Base-by-base conservation (phyloP, 164 flowering plant species). In the Magnolia sinica region DNA sequence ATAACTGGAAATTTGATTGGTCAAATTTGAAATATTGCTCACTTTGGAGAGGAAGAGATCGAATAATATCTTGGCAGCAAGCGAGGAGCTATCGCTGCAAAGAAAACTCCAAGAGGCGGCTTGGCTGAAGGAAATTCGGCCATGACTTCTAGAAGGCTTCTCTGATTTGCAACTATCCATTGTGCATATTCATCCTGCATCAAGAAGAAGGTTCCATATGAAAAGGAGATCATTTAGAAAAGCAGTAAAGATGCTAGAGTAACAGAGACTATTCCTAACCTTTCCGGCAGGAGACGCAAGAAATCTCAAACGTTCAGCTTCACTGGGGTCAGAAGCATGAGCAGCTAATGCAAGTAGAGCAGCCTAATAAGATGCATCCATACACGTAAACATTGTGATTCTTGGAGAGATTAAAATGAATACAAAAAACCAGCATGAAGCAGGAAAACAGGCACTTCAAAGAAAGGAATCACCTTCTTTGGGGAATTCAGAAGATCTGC, bases 61-160 rank as follows among this genome's bases (percentile, higher is more conserved):
- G 99, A 96, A 83, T 96, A 96, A 76, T 83, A 96, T 91, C 99
- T 87, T n/a, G 99, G 98, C 87, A 91, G 98, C 85, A 96, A 79
- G 31, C 99, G 97, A 61, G 98, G 98, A 55, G 96, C 95, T 79
- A 92, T 83, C 76, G 92, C 88, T 50, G 98, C 98, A 87, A 96
- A 96, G 88, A 96, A 94, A 76, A 96, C 98, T 75, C 99, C 99
- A 85, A 94, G 90, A 27, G 98, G 92, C 50, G 98, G 97, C 81
- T 85, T 96, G 79, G 90, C 95, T 5, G 99, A 96, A 8, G 97
- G 98, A 77, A 94, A 96, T 74, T 91, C 99, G 74, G 88, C 90
- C 98, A 96, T 87, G 75, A 96, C 95, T 86, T 96, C 99, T 45
- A 96, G 88, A 13, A 96, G 90, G 81, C 99, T 94, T 84, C 98